A percentile compares a stretch with the other conserved stretches of the same genome.
phyloP scores from a whole-genome alignment of 2,329 filamentous ascomycete genomes.

The Sporothrix euskadiensis region DNA sequence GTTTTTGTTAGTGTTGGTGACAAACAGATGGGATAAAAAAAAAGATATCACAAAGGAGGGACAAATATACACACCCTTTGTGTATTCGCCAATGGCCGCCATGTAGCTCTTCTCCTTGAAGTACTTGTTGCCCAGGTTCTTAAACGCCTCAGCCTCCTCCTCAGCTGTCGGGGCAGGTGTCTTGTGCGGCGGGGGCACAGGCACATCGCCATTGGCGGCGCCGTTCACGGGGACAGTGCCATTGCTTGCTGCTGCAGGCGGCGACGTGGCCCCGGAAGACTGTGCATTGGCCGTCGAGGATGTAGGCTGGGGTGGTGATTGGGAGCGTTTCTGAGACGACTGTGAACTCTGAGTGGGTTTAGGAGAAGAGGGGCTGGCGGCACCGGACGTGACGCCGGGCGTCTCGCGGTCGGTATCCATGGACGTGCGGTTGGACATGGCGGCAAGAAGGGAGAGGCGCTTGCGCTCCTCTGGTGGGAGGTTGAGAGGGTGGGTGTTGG shows the following conservation, averaged over 20 bases:
- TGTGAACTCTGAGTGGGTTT: not conserved
- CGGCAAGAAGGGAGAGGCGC: constrained; percentile 68
- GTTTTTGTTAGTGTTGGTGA: constrained; percentile 26
- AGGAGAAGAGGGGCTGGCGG: constrained; percentile 52
- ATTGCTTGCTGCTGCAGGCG: constrained; percentile 19
- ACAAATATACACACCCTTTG: constrained; percentile 90
- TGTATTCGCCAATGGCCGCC: constrained; percentile 88
- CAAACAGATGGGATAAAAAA: not conserved
- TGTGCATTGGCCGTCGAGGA: constrained; percentile 40
- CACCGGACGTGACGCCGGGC: constrained; percentile 42
- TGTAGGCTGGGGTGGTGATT: constrained; percentile 37
- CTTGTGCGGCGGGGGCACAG: constrained; percentile 71
- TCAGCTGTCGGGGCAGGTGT: constrained; percentile 62
- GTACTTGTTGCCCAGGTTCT: constrained; percentile 90
- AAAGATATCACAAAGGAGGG: constrained; percentile 45
- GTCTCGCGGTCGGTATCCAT: constrained; percentile 77
- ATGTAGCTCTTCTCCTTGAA: constrained; percentile 93
- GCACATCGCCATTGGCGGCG: constrained; percentile 45
- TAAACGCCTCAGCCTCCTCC: constrained; percentile 87
- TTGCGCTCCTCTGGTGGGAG: constrained; percentile 85
- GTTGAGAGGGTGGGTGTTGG: constrained; percentile 83
- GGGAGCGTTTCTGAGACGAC: constrained; percentile 34
- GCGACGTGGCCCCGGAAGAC: not conserved
- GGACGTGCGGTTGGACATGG: constrained; percentile 61
- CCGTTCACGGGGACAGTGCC: constrained; percentile 54